Evolutionary conservation across 306 rosid species (phyloP), one percentile per base, ranked within the genome.

Genomic region (Vicia sativa): DNA sequence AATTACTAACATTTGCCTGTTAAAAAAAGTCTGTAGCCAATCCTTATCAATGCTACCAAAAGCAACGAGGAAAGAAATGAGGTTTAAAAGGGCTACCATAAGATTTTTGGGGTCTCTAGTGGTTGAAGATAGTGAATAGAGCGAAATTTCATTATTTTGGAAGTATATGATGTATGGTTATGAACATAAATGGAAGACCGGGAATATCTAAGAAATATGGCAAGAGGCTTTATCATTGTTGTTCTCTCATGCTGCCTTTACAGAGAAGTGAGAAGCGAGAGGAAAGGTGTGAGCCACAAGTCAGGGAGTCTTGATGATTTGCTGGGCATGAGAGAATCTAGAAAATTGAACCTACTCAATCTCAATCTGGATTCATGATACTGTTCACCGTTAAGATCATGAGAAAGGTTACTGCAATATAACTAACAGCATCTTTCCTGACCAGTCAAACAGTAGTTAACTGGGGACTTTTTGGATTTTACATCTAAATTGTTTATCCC

Each of bases 231-330:
- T 4, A 25, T 21, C 39, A 3, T 71, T 35, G 59, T 45, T 45
- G 59, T 21, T 59, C 21, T 26, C 39, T 60, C 53, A 35, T 6
- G 9, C 9, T 1, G 2, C 38, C 38, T 6, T 34, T 34, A 34
- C 38, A 34, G 38, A 1, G 38, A 7, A 34, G 38, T 34, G 38
- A 34, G 38, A 34, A 34, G 38, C 9, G 38, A 34, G 9, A 34
- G 9, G 9, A 34, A 7, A 34, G 38, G 13, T 50, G 70, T 49
- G 44, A 62, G n/a, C 11, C 44, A 50, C 19, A 72, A 45, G 43
- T 49, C 46, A 26, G 63, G 35, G 67, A 49, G 56, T 39, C 45
- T 38, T 62, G 23, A 15, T 62, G 53, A 52, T 72, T 72, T 62
- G 25, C 28, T 62, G 65, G 65, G 56, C 31, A 28, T 15, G 31